These are phyloP conservation scores for Pseudoscleropodium purum DNA, from an alignment of 225 moss, liverwort and hornwort genomes.

Conservation along the genomic window DNA sequence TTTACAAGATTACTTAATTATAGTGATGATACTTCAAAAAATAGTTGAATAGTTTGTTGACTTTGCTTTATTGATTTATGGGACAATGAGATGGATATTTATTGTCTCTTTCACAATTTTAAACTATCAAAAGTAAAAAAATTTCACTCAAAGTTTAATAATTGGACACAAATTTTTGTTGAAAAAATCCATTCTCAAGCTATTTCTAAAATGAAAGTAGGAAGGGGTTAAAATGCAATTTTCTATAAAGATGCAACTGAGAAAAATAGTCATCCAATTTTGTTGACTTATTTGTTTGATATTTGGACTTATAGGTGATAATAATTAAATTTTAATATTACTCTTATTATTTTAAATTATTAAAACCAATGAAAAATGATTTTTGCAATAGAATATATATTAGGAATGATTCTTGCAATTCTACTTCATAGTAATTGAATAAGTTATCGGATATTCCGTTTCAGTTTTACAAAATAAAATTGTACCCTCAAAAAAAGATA, in stretches of 20 bases:
- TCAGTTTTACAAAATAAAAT: background rate
- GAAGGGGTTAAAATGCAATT: background rate
- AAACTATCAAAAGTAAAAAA: no score
- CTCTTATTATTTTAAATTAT: background rate
- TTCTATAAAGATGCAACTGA: background rate
- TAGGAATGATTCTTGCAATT: background rate
- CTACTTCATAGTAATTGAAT: accelerated
- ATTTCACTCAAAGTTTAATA: background rate
- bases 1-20: background rate
- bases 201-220: background rate
- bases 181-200: background rate
- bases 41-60: background rate
- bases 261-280: background rate
- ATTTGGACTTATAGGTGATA: no score
- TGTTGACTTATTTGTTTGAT: background rate
- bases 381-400: accelerated
- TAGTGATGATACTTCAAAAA: background rate
- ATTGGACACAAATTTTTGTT: accelerated
- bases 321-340: background rate
- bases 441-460: no score
- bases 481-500: accelerated
- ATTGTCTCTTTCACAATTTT: background rate
- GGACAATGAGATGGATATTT: background rate
- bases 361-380: background rate
- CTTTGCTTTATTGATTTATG: background rate